These are phyloP conservation scores for Venturia carpophila DNA, from an alignment of 2,329 filamentous ascomycete genomes.

Conservation along the genomic window DNA sequence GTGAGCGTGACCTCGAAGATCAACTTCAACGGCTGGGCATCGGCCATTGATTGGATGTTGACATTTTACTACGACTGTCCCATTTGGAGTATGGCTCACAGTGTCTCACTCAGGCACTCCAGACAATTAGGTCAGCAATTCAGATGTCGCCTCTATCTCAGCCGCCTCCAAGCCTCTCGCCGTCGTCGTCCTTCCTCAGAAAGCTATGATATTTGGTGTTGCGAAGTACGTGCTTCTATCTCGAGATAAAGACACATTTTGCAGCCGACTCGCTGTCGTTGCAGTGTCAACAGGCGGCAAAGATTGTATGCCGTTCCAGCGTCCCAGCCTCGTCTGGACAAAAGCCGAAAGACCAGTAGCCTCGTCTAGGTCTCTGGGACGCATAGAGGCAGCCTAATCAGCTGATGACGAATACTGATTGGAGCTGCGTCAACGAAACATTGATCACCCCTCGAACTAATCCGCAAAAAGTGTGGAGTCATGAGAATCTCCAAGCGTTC, in stretches of 20 bases:
- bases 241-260: not conserved
- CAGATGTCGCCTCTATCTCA: not conserved
- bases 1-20: not conserved
- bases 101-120: not conserved
- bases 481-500: not conserved
- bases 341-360: not conserved
- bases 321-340: not conserved
- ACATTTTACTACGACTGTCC: not conserved
- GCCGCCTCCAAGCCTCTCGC: not conserved
- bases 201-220: not conserved
- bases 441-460: not conserved
- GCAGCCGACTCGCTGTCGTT: not conserved
- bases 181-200: not conserved
- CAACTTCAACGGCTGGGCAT: not conserved
- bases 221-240: not conserved
- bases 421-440: not conserved
- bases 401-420: not conserved
- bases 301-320: conserved; percentile 2
- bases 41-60: not conserved
- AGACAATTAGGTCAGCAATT: not conserved
- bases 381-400: not conserved
- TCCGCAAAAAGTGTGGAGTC: not conserved
- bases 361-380: not conserved
- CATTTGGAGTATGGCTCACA: not conserved
- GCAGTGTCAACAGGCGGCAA: not conserved